Evolutionary conservation across 768 basidiomycete species (phyloP).

Genomic region (Phlebiopsis gigantea): DNA sequence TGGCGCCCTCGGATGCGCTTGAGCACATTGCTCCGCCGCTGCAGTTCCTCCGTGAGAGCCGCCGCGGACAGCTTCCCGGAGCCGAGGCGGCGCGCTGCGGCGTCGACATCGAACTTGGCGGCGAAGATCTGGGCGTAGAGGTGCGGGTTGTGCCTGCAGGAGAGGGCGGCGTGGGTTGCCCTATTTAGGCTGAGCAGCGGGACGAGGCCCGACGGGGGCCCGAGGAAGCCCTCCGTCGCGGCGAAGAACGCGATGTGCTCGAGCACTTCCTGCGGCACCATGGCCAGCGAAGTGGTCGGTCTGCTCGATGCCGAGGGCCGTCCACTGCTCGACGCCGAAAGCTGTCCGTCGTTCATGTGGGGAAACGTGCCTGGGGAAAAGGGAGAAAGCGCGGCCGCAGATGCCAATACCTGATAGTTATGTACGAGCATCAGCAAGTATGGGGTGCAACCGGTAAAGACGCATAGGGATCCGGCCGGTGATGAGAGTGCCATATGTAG

Average conservation of each 20-base stretch:
- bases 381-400: neutral
- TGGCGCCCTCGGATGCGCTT: constrained; percentile 46
- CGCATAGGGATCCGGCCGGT: neutral
- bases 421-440: neutral
- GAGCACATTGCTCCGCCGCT: constrained; percentile 52
- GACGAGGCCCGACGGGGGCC: constrained; percentile 57
- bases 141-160: constrained; percentile 50
- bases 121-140: constrained; percentile 70
- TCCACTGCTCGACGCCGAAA: too few relatives aligned
- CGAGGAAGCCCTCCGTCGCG: constrained; percentile 45
- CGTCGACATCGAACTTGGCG: constrained; percentile 57
- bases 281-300: constrained; percentile 13
- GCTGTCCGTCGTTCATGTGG: constrained; percentile 5
- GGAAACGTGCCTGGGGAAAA: neutral
- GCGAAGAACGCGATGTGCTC: constrained; percentile 72
- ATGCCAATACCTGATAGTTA: neutral
- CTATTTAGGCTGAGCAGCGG: constrained; percentile 50
- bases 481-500: neutral
- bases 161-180: constrained; percentile 43
- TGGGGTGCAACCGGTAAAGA: neutral
- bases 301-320: neutral
- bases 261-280: constrained; percentile 71
- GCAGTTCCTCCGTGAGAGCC: constrained; percentile 57
- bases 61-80: constrained; percentile 32
- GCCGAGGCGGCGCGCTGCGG: constrained; percentile 47